Conservation (phyloP, 805 yeast genomes). For the Grigorovia jiainica region DNA sequence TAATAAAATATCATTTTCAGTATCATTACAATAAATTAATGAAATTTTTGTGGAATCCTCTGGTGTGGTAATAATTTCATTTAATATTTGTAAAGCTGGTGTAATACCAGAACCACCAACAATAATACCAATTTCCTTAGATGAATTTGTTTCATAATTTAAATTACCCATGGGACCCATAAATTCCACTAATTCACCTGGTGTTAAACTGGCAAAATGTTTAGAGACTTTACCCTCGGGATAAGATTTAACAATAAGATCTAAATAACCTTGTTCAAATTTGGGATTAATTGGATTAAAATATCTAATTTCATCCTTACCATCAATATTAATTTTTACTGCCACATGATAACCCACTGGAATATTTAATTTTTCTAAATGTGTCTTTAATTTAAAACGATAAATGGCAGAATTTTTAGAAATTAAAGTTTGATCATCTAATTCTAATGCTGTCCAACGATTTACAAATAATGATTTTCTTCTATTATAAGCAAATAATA, state of each 20-base stretch:
- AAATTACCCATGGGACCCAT: conserved; percentile 77
- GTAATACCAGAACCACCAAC: conserved; percentile 90
- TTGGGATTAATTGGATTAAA: conserved; percentile 71
- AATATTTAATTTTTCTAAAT: conserved; percentile 50
- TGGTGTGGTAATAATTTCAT: conserved; percentile 59
- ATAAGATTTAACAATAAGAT: conserved; percentile 68
- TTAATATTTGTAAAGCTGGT: conserved; percentile 75
- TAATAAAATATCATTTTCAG: conserved; percentile 66
- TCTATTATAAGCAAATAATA: conserved; percentile 30
- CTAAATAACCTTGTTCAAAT: conserved; percentile 64
- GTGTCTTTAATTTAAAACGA: conserved; percentile 55
- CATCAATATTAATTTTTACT: conserved; percentile 36
- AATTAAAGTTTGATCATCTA: conserved; percentile 64
- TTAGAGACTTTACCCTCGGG: conserved; percentile 61
- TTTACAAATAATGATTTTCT: conserved; percentile 39
- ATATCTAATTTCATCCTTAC: conserved; percentile 39
- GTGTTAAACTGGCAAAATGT: conserved; percentile 51
- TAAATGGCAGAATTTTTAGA: conserved; percentile 64
- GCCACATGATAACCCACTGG: conserved; percentile 75
- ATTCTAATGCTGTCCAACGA: conserved; percentile 56
- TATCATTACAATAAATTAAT: conserved; percentile 63
- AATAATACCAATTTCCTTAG: conserved; percentile 53
- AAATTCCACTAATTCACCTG: conserved; percentile 60
- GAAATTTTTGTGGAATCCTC: conserved; percentile 53
- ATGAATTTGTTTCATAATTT: conserved; percentile 48